Percentiles rank a stretch among this genome's conserved stretches.
Conservation (phyloP, 345 rosid genomes). For the Barbarea vulgaris region DNA sequence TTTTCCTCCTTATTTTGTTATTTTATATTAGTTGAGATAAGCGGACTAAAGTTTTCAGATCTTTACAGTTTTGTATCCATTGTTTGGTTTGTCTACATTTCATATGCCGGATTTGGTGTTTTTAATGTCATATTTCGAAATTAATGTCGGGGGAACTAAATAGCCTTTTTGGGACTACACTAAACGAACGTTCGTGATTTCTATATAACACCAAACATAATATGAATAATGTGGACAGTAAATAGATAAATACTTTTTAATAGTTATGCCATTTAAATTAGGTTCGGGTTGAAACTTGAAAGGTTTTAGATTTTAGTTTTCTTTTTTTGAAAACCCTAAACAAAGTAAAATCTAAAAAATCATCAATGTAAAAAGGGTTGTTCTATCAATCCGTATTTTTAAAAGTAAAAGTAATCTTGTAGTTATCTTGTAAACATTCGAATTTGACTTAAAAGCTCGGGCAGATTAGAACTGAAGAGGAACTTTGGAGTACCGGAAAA, state of each 20-base stretch:
- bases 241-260: neutral
- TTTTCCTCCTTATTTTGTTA: neutral
- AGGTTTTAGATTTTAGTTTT: neutral
- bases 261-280: neutral
- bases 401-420: neutral
- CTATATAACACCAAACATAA: neutral
- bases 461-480: neutral
- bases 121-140: conserved; percentile 7
- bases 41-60: conserved; percentile 29
- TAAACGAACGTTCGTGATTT: conserved; percentile 16
- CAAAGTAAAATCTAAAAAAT: neutral
- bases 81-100: conserved; percentile 23
- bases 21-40: conserved; percentile 15
- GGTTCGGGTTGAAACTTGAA: neutral
- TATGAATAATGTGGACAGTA: neutral
- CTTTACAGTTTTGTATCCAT: conserved; percentile 19
- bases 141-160: conserved; percentile 16
- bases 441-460: neutral
- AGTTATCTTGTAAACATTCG: neutral
- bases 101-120: conserved; percentile 27
- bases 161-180: conserved; percentile 20
- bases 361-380: neutral
- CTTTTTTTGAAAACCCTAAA: neutral
- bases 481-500: neutral
- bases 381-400: neutral